Conservation (phyloP, 2,329 filamentous ascomycete species). For the Stemphylium lycopersici region DNA sequence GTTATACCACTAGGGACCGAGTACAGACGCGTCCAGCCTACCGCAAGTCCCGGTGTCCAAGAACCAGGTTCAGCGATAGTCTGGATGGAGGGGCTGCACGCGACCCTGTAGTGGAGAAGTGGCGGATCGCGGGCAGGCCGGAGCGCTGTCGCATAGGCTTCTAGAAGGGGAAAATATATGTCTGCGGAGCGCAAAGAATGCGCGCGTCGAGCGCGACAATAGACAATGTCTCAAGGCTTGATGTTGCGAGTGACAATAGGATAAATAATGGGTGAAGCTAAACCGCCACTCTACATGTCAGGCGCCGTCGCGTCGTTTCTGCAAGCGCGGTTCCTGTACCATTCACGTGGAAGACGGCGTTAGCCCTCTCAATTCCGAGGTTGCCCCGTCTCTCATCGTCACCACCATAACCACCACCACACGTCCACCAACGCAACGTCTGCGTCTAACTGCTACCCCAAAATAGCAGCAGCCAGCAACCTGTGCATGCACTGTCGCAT, state of each 20-base stretch:
- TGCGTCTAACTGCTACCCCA: not conserved
- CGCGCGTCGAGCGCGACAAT: not conserved
- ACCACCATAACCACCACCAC: slow-evolving; percentile 3
- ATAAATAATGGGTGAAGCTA: not conserved
- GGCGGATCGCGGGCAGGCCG: slow-evolving; percentile 25
- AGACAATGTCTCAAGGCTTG: not conserved
- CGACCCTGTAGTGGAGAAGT: slow-evolving; percentile 15
- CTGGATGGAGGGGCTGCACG: slow-evolving; percentile 17
- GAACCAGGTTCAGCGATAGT: slow-evolving; percentile 19
- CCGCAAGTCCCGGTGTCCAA: slow-evolving; percentile 4
- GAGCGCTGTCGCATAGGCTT: slow-evolving; percentile 16
- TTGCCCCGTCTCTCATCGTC: slow-evolving; percentile 4
- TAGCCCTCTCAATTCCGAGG: slow-evolving; percentile 6
- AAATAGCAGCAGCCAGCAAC: slow-evolving; percentile 1
- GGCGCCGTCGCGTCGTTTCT: slow-evolving; percentile 10
- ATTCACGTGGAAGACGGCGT: no score
- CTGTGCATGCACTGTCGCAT: not conserved
- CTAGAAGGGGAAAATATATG: slow-evolving; percentile 4
- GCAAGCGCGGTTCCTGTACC: no score
- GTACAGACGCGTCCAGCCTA: not conserved
- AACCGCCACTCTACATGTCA: slow-evolving; percentile 3
- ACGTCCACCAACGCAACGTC: slow-evolving; percentile 7
- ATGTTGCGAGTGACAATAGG: not conserved
- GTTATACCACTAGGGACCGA: not conserved
- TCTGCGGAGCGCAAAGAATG: not conserved